Evolutionary conservation across 306 rosid genomes (phyloP).

Genomic region (Trifolium dubium): DNA sequence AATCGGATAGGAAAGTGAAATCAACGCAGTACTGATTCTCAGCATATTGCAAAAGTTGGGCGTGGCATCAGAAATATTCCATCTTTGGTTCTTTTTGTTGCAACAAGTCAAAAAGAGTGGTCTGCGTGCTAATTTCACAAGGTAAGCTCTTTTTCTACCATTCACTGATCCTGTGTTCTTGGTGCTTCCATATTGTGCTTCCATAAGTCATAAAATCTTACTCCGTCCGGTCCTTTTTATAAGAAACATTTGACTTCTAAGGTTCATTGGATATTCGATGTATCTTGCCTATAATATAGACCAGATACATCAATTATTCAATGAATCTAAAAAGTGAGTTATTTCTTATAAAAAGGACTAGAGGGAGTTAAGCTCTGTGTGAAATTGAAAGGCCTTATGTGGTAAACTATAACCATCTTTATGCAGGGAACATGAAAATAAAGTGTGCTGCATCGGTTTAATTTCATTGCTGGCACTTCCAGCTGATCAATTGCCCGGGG

Average conservation of each 20-base stretch:
- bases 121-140: conserved; percentile 68
- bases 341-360: too few species aligned
- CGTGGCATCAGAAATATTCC: conserved; percentile 81
- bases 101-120: conserved; percentile 88
- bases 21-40: conserved; percentile 72
- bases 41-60: conserved; percentile 76
- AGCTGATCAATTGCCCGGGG: conserved; percentile 73
- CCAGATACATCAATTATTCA: too few species aligned
- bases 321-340: too few species aligned
- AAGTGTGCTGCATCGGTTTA: conserved; percentile 94
- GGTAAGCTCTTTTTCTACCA: conserved; percentile 50
- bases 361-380: conserved; percentile 8
- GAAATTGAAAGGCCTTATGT: conserved; percentile 33
- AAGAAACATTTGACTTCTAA: too few species aligned
- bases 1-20: conserved; percentile 14
- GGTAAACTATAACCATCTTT: conserved; percentile 5
- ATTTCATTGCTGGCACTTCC: conserved; percentile 82
- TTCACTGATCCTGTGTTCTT: neutral
- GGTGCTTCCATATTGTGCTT: neutral
- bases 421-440: conserved; percentile 91
- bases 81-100: conserved; percentile 92
- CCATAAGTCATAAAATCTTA: neutral
- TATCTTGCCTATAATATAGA: too few species aligned
- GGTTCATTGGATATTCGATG: too few species aligned
- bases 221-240: too few species aligned